Evolutionary conservation across 306 rosid species (phyloP).

Genomic region (Prunus padus): DNA sequence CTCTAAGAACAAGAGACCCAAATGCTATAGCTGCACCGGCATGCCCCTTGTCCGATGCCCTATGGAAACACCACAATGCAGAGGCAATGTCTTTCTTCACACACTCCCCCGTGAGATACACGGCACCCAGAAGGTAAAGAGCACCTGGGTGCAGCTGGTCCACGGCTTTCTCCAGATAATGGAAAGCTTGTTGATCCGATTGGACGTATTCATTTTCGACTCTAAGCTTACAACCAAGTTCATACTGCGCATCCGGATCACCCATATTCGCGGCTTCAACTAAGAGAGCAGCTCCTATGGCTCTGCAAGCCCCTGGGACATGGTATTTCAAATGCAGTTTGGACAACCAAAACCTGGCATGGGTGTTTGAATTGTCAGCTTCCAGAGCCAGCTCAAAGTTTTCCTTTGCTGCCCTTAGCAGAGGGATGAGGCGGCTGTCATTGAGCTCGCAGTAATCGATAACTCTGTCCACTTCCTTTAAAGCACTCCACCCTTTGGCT

Average conservation of each 20-base stretch:
- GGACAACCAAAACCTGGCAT: slow-evolving; percentile 86
- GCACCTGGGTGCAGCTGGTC: slow-evolving; percentile 97
- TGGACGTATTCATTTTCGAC: slow-evolving; percentile 78
- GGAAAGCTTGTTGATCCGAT: slow-evolving; percentile 86
- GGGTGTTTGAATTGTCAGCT: slow-evolving; percentile 74
- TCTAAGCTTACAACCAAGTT: slow-evolving; percentile 78
- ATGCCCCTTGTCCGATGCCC: slow-evolving; percentile 95
- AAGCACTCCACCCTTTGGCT: slow-evolving; percentile 86
- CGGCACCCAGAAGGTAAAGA: slow-evolving; percentile 86
- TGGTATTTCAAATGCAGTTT: slow-evolving; percentile 89
- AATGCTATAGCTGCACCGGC: slow-evolving; percentile 89
- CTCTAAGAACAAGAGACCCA: slow-evolving; percentile 94
- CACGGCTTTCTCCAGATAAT: slow-evolving; percentile 90
- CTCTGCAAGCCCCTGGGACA: slow-evolving; percentile 77
- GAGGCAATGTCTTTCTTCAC: slow-evolving; percentile 71
- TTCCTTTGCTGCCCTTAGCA: slow-evolving; percentile 83
- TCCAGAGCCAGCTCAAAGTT: slow-evolving; percentile 92
- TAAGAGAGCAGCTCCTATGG: slow-evolving; percentile 77
- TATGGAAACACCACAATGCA: slow-evolving; percentile 87
- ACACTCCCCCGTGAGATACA: slow-evolving; percentile 89
- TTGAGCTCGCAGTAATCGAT: slow-evolving; percentile 75
- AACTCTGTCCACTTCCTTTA: slow-evolving; percentile 90
- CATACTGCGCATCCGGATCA: slow-evolving; percentile 82
- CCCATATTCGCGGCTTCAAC: slow-evolving; percentile 98
- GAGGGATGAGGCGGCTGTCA: slow-evolving; percentile 78